Evolutionary conservation across 2,329 filamentous ascomycete genomes (phyloP).

Genomic region (Colletotrichum theobromicola): DNA sequence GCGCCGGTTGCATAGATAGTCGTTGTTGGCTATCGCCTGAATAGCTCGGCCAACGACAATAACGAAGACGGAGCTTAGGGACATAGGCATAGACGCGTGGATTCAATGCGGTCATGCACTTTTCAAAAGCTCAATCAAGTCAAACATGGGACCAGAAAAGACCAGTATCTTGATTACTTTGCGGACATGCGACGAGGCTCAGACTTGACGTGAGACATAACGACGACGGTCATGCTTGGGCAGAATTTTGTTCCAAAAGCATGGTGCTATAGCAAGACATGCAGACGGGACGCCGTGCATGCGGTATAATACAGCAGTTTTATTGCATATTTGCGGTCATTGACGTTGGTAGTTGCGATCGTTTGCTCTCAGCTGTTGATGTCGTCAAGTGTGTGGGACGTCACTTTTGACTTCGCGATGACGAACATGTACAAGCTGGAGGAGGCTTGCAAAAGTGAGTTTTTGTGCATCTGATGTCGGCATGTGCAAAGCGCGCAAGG

Average conservation of each 20-base stretch:
- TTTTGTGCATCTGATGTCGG: background rate
- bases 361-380: background rate
- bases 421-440: background rate
- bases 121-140: background rate
- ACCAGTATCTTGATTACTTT: background rate
- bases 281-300: background rate
- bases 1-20: conserved; percentile 14
- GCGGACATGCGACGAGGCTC: background rate
- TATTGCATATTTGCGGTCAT: background rate
- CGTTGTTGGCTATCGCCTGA: conserved; percentile 15
- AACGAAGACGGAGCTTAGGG: conserved; percentile 6
- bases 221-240: background rate
- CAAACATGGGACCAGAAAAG: background rate
- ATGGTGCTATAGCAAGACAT: background rate
- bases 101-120: background rate
- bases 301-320: background rate
- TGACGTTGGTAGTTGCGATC: background rate
- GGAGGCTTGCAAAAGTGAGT: background rate
- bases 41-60: conserved; percentile 12
- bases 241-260: background rate
- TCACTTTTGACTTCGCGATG: background rate
- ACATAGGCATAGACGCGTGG: background rate
- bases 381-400: background rate
- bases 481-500: conserved; percentile 6
- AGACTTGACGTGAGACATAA: background rate